These are phyloP conservation scores for Meyerozyma guilliermondii DNA, from an alignment of 1,139 yeast genomes.

Conservation along the genomic window DNA sequence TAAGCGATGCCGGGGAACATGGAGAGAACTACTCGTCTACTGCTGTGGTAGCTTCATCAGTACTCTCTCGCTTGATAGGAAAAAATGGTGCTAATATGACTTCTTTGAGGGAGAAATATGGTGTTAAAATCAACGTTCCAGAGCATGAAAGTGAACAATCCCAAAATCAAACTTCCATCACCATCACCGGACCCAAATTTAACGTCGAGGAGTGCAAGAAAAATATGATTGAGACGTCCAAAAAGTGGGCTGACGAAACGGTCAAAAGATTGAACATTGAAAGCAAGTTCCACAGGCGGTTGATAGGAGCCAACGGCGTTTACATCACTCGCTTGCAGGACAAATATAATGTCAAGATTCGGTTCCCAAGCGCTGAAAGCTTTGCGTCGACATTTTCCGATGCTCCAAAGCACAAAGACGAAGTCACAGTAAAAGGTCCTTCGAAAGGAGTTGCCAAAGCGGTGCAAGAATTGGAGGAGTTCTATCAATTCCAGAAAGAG, in stretches of 20 bases:
- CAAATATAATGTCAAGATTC: constrained; percentile 77
- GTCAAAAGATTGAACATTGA: constrained; percentile 66
- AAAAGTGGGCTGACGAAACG: constrained; percentile 80
- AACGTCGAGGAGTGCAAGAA: constrained; percentile 73
- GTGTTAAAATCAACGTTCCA: constrained; percentile 67
- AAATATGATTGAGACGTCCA: constrained; percentile 54
- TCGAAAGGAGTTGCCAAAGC: constrained; percentile 86
- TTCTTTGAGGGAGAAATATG: constrained; percentile 69
- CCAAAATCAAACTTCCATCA: constrained; percentile 46
- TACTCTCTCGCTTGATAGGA: constrained; percentile 81
- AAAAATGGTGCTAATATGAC: constrained; percentile 76
- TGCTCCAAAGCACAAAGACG: constrained; percentile 47
- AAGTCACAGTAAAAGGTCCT: constrained; percentile 83
- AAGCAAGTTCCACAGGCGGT: constrained; percentile 68
- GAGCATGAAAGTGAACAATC: constrained; percentile 24
- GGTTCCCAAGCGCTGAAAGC: constrained; percentile 55
- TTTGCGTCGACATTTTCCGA: constrained; percentile 22
- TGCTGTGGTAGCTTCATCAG: constrained; percentile 56
- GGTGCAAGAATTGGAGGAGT: constrained; percentile 77
- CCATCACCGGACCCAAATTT: constrained; percentile 70
- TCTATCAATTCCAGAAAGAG: constrained; percentile 82
- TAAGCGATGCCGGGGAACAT: constrained; percentile 59
- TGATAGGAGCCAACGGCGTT: constrained; percentile 82
- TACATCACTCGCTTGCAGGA: constrained; percentile 85
- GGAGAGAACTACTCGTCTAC: constrained; percentile 53